Conservation (phyloP, 2,329 filamentous ascomycete species). For the Epichloe festucae region DNA sequence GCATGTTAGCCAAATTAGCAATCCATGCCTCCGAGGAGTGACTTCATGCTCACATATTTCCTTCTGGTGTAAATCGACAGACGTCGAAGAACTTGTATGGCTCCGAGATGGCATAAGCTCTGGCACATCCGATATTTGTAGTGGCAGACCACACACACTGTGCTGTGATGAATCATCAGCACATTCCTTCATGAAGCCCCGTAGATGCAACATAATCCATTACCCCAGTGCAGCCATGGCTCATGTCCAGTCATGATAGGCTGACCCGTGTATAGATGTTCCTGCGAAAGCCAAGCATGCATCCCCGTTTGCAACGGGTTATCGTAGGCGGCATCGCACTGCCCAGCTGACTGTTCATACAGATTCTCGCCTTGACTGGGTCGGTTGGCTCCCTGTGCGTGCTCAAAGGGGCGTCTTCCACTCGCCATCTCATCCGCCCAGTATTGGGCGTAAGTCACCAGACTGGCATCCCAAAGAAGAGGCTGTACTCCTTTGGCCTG, state of each 20-base stretch:
- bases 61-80: slow-evolving; percentile 22
- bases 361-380: slow-evolving; percentile 23
- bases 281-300: slow-evolving; percentile 20
- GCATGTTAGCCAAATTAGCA: neutral
- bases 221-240: slow-evolving; percentile 25
- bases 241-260: slow-evolving; percentile 20
- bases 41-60: slow-evolving; percentile 20
- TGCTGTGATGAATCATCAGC: slow-evolving; percentile 11
- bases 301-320: slow-evolving; percentile 18
- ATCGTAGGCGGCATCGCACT: slow-evolving; percentile 17
- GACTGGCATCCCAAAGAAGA: slow-evolving; percentile 17
- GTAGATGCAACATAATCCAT: neutral
- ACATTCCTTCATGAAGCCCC: neutral
- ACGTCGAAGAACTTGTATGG: slow-evolving; percentile 21
- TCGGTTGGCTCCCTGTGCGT: slow-evolving; percentile 17
- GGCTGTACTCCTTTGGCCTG: slow-evolving; percentile 14
- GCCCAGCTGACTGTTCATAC: slow-evolving; percentile 17
- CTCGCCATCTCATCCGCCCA: slow-evolving; percentile 23
- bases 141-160: slow-evolving; percentile 24
- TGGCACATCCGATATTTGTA: slow-evolving; percentile 21
- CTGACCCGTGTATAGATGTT: slow-evolving; percentile 16
- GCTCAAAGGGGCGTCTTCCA: slow-evolving; percentile 17
- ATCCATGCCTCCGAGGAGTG: no score
- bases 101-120: slow-evolving; percentile 18
- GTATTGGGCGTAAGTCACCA: slow-evolving; percentile 20